Evolutionary conservation across 768 basidiomycete species (phyloP), one percentile per base, ranked within the genome.

Genomic region (Tremella mesenterica): DNA sequence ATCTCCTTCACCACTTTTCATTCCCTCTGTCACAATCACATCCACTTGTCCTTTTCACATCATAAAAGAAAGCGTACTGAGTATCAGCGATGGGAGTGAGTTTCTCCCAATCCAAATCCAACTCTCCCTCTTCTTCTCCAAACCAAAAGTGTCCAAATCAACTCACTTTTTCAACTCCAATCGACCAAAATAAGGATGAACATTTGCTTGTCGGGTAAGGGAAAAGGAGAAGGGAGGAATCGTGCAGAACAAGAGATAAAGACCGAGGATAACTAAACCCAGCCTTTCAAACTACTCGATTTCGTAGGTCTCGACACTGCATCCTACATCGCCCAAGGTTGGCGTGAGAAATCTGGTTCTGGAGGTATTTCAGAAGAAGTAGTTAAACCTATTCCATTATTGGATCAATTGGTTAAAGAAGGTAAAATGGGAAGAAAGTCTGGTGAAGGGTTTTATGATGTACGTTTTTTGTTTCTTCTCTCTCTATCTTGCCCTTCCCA

Each of bases 301-400:
- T 75, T 76, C 50, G 74, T 77, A 27, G 77, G 77, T 5, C 65
- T 77, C 30, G 72, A 73, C 52, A 74, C 73, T 2, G 69, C 71
- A 21, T 67, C 69, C 10, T 69, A 73, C 62, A 77, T 77, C 56
- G 58, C 74, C 8, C 44, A 48, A 14, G 76, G 76, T 25, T 77
- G 77, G 76, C 60, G 70, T 14, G 66, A 72, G 33, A 74, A 73
- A 44, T 71, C 73, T 21, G 57, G 71, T 23, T 51, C 58, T 10
- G 74, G 73, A 6, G 54, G 65, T 56, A 73, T 76, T 26, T 64
- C 63, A 13, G 57, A 65, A 44, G 60, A 67, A 34, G 54, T 70
- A 23, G 73, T 75, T 14, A 48, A 69, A 60, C 59, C 64, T 23
- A 74, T 74, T 21, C 52, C 56, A n/a, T 31, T 74, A 48, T 54